Conservation (phyloP, 305 asterid genomes). For the Solanum chacoense region DNA sequence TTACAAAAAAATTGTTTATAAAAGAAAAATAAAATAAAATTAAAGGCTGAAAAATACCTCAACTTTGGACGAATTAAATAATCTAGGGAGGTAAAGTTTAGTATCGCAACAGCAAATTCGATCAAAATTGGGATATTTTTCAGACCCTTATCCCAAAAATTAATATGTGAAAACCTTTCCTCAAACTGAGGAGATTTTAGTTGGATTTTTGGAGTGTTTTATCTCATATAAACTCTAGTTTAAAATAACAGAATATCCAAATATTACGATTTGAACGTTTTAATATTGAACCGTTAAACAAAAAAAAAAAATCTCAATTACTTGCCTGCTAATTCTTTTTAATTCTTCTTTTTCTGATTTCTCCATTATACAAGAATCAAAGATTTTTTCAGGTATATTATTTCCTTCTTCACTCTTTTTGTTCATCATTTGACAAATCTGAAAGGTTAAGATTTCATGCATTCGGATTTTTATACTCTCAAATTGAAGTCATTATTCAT, state of each 20-base stretch:
- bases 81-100: too few relatives aligned
- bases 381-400: neutral
- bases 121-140: too few relatives aligned
- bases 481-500: neutral
- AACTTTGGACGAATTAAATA: too few relatives aligned
- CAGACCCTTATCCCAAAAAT: too few relatives aligned
- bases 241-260: neutral
- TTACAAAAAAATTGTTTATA: neutral
- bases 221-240: neutral
- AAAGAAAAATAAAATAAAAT: too few relatives aligned
- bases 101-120: too few relatives aligned
- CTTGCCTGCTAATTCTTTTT: neutral
- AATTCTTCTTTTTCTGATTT: neutral
- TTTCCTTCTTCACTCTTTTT: neutral
- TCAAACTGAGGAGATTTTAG: neutral
- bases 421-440: neutral
- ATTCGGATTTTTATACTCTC: neutral
- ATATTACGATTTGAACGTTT: neutral
- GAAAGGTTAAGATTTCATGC: neutral
- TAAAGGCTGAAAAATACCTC: too few relatives aligned
- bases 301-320: neutral
- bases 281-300: neutral
- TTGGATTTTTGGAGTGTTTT: neutral
- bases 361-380: neutral
- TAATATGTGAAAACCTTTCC: neutral